A percentile compares a stretch with the other conserved stretches of the same genome.
Conservation (phyloP, 2,329 filamentous ascomycete species). For the Ophiostoma piceae region DNA sequence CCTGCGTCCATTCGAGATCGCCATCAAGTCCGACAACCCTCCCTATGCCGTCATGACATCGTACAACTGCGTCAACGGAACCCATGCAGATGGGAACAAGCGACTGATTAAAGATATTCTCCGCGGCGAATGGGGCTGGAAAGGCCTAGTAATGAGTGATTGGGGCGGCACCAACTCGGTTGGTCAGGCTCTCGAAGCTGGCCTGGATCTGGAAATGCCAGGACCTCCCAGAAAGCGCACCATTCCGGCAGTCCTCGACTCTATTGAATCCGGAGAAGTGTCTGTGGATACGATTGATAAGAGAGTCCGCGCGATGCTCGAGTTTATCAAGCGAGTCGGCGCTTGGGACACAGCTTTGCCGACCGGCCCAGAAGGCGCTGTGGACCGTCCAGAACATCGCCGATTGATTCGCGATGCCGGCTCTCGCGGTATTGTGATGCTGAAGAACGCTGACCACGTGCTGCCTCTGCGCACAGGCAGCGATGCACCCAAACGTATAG, state of each 20-base stretch:
- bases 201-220: constrained; percentile 55
- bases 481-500: neutral
- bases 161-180: constrained; percentile 55
- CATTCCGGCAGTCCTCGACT: neutral
- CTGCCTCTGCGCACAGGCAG: constrained; percentile 46
- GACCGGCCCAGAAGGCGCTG: neutral
- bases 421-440: constrained; percentile 55
- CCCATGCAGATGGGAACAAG: constrained; percentile 53
- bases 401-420: constrained; percentile 57
- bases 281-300: neutral
- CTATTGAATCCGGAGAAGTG: neutral
- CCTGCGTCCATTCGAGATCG: constrained; percentile 69
- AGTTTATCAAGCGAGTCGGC: constrained; percentile 9
- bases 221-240: constrained; percentile 38
- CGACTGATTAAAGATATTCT: constrained; percentile 52
- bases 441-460: constrained; percentile 56
- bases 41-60: constrained; percentile 65
- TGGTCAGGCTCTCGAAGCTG: constrained; percentile 49
- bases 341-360: neutral
- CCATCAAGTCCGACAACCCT: constrained; percentile 57
- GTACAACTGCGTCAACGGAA: constrained; percentile 61
- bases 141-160: constrained; percentile 54
- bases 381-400: constrained; percentile 43
- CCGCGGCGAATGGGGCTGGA: constrained; percentile 57
- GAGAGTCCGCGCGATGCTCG: constrained; percentile 9